Base-by-base conservation (phyloP, 2,329 filamentous ascomycete genomes). In the Ophiobolus disseminans region DNA sequence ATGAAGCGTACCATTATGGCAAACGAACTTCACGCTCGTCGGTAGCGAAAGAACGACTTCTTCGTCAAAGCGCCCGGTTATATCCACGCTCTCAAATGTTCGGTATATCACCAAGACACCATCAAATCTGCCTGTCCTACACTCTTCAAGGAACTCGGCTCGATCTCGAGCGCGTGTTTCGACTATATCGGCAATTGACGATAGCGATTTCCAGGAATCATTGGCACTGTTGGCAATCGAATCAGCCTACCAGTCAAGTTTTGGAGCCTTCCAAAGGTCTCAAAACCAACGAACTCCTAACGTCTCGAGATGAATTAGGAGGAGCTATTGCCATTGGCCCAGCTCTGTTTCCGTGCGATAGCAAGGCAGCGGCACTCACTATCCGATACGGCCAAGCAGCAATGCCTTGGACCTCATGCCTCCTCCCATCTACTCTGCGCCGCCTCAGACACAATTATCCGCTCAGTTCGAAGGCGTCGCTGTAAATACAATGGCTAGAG, bases 41-140 rank as follows among this genome's bases (percentile, higher is more conserved):
- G 75, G 75, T 7, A 77, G 55, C 2, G 72, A 79, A 34, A 78
- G 71, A 26, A 92, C 73, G n/a, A 94, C 73, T 70, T 90, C 88
- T 35, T 79, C 79, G 68, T 95, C 88, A 53, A 94, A 76, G 16
- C 76, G 73, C 2, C 91, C 91, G 0, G 89, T 93, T 48, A 86
- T 77, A 10, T 65, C 66, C 32, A 82, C 76, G 23, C 86, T 89
- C 35, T 72, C 73, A 60, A 91, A 90, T 11, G 88, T 93, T 44
- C 90, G 84, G 73, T 88, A 94, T 21, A 82, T 80, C 28, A 82
- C 86, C 16, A 81, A 65, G 23, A 86, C 82, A 52, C 83, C 86
- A 56, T 90, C 83, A n/a, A 91, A 78, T 23, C 78, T 77, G 16
- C 88, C 88, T 16, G 81, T 79, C 39, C 76, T 75, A 69, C 84